Percentiles rank a stretch among this genome's conserved stretches.
Evolutionary conservation across 1,284 basidiomycete genomes (phyloP).

Genomic region (Cryptococcus hybrid): DNA sequence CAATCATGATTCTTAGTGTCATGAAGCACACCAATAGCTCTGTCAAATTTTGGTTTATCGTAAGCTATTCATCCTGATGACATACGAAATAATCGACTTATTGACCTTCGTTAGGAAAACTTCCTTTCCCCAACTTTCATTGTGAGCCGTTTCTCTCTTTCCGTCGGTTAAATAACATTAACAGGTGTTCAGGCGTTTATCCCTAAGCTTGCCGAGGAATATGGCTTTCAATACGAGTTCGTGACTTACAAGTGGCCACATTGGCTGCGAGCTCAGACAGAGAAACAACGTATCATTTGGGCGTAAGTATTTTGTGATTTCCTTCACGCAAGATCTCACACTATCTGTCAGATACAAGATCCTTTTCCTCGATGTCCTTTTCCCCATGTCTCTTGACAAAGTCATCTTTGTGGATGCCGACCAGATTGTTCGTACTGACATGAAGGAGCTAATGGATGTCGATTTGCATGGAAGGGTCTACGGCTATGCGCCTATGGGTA

Average conservation of each 20-base stretch:
- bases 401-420: constrained; percentile 99
- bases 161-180: constrained; percentile 7
- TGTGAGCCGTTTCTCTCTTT: constrained; percentile 51
- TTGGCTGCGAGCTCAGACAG: constrained; percentile 89
- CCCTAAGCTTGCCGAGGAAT: constrained; percentile 83
- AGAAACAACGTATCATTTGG: constrained; percentile 92
- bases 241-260: constrained; percentile 99
- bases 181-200: constrained; percentile 60
- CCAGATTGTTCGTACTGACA: constrained; percentile 93
- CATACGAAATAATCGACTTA: neutral
- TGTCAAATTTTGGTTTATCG: constrained; percentile 99
- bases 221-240: constrained; percentile 89
- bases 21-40: constrained; percentile 86
- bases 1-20: constrained; percentile 97
- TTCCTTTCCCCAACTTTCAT: constrained; percentile 97
- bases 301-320: constrained; percentile 51
- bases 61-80: constrained; percentile 16
- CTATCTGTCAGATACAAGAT: constrained; percentile 72
- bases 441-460: constrained; percentile 87
- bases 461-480: constrained; percentile 90
- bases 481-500: constrained; percentile 96
- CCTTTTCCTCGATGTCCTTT: constrained; percentile 95
- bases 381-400: constrained; percentile 97
- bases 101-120: constrained; percentile 59
- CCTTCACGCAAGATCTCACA: neutral